Conservation (phyloP, 2,329 filamentous ascomycete genomes). For the Bisporella sp. region DNA sequence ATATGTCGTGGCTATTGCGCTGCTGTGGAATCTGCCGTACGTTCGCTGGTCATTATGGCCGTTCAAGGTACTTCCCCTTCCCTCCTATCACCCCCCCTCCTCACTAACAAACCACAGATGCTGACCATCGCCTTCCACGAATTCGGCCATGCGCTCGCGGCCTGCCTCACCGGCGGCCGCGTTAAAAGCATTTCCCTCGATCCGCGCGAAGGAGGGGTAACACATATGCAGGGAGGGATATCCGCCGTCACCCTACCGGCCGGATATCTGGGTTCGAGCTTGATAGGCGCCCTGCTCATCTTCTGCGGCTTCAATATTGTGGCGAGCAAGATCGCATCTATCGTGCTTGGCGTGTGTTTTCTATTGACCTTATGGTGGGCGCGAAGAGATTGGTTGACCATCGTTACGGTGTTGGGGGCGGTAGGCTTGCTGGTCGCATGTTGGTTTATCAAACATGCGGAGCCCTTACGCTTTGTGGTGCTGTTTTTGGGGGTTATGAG, state of each 20-base stretch:
- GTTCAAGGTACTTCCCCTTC: constrained; percentile 54
- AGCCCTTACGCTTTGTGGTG: constrained; percentile 67
- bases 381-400: constrained; percentile 69
- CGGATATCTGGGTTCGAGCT: constrained; percentile 68
- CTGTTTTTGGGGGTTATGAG: constrained; percentile 81
- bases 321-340: constrained; percentile 70
- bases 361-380: constrained; percentile 79
- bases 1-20: constrained; percentile 66
- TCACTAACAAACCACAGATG: constrained; percentile 46
- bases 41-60: constrained; percentile 71
- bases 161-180: constrained; percentile 63
- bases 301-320: constrained; percentile 80
- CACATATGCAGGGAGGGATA: constrained; percentile 67
- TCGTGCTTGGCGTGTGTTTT: constrained; percentile 67
- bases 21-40: constrained; percentile 76
- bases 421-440: constrained; percentile 65
- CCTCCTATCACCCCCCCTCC: neutral
- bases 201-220: constrained; percentile 71
- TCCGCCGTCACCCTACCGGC: constrained; percentile 67
- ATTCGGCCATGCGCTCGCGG: constrained; percentile 68
- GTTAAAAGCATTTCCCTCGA: constrained; percentile 71
- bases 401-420: constrained; percentile 61
- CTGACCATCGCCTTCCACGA: constrained; percentile 80
- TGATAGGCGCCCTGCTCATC: constrained; percentile 71
- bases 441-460: constrained; percentile 75